Percentiles rank a stretch among this genome's conserved stretches.
These are phyloP conservation scores for Phalaenopsis hybrid DNA, from an alignment of 116 monocot genomes.

Conservation along the genomic window DNA sequence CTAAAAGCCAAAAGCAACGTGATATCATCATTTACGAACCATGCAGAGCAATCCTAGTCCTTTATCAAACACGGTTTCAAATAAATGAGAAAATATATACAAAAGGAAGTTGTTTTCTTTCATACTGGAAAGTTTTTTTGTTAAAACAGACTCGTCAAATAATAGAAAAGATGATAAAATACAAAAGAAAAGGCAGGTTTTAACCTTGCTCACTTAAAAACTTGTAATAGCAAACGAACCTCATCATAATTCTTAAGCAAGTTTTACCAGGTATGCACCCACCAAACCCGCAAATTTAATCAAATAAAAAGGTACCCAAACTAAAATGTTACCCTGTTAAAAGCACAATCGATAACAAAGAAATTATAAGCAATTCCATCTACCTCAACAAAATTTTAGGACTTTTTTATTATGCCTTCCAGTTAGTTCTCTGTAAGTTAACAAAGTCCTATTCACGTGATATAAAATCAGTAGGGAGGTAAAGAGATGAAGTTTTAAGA, in stretches of 20 bases:
- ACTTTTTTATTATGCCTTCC: not conserved
- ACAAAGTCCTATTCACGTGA: not conserved
- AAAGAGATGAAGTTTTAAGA: no score
- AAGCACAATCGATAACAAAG: not conserved
- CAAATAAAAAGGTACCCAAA: not conserved
- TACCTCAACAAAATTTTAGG: not conserved
- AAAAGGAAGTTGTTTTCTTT: not conserved
- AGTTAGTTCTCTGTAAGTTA: not conserved
- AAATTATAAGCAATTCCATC: no score
- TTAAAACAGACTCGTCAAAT: not conserved
- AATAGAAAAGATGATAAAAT: not conserved
- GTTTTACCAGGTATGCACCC: not conserved
- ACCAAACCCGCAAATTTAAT: not conserved
- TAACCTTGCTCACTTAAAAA: not conserved
- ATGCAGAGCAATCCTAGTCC: not conserved
- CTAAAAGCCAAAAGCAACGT: constrained; percentile 26
- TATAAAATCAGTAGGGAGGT: not conserved
- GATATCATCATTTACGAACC: not conserved
- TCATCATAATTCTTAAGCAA: not conserved
- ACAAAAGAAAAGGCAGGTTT: not conserved
- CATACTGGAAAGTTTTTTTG: not conserved
- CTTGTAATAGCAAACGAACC: not conserved
- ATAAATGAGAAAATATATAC: not conserved
- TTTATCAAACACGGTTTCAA: not conserved
- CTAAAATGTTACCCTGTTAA: not conserved